Base-by-base conservation (phyloP, 2,329 filamentous ascomycete genomes). In the Pseudogymnoascus sp. region DNA sequence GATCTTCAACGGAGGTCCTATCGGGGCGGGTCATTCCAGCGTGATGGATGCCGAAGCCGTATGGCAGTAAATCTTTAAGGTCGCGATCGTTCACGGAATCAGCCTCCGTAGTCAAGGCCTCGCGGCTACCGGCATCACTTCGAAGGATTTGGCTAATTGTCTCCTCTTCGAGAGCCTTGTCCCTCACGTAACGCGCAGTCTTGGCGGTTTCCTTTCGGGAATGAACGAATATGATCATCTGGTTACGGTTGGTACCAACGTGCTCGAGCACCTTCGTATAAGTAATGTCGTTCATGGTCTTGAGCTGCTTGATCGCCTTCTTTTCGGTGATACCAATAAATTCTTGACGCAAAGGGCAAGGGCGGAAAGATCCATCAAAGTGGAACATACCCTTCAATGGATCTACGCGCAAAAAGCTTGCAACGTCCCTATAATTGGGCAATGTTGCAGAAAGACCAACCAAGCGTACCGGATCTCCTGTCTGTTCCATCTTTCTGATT, bases 151-250 rank as follows among this genome's bases (percentile, higher is more conserved):
- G 91, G 64, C 93, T 92, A 71, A 99, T 97, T 0, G 95, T 97
- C 71, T 97, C 96, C 80, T 91, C 83, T 75, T 99, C 95, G n/a
- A 99, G 78, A 3, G 95, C 93, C 77, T 97, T 97, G 79, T 99
- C 96, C 67, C 93, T 86, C 71, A 99, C 93, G 73, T 96, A 96
- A 72, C 90, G 91, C 23, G 93, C 95, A 2, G 96, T 99, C 78
- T 99, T 99, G 7, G 93, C 92, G 0, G 96, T 99, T 76, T 99
- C 96, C 73, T 99, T 99, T 70, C 95, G 85, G 37, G 96, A 99
- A 74, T 99, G 96, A 5, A 99, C 95, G 72, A 99, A 99, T 65
- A 99, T 96, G 40, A 99, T 85, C 93, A 99, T 97, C 75, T 99
- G 95, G 71, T 99, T 96, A 67, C 90, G 87, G 72, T 96, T 89